Conservation (phyloP, 129 eudicot species). For the Centrapalus pauciflorus region DNA sequence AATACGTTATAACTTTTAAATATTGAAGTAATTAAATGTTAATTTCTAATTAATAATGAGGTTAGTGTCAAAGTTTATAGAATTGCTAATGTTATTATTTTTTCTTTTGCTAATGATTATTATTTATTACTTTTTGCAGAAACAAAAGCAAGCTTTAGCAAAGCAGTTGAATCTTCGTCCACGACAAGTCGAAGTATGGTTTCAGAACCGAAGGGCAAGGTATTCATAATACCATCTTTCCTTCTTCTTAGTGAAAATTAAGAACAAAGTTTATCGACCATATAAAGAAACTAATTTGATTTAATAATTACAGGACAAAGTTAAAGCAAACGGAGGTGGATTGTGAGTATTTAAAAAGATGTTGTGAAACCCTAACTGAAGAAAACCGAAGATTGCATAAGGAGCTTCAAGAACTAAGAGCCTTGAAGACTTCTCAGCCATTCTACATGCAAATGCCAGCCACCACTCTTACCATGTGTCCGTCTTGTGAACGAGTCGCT, state of each 20-base stretch:
- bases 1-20: too few species aligned
- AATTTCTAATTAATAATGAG: too few species aligned
- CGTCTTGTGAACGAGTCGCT: constrained; percentile 88
- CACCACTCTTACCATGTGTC: constrained; percentile 96
- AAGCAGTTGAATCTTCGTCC: constrained; percentile 91
- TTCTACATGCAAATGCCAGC: constrained; percentile 95
- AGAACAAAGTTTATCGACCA: too few species aligned
- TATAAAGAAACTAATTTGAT: not conserved
- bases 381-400: constrained; percentile 94
- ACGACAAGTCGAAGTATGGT: constrained; percentile 99
- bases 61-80: too few species aligned
- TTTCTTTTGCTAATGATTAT: too few species aligned
- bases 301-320: constrained; percentile 54
- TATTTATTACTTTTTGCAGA: constrained; percentile 35
- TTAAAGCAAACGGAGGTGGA: constrained; percentile 97
- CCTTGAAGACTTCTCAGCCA: constrained; percentile 83
- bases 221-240: not conserved
- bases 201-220: constrained; percentile 97
- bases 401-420: constrained; percentile 89
- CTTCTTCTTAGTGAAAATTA: not conserved
- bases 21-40: too few species aligned
- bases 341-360: constrained; percentile 90
- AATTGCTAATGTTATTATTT: not conserved
- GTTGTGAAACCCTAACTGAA: constrained; percentile 94
- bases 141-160: constrained; percentile 85